A percentile compares a stretch with the other conserved stretches of the same genome.
phyloP scores from a whole-genome alignment of 768 basidiomycete species.

The Lentinula edodes region DNA sequence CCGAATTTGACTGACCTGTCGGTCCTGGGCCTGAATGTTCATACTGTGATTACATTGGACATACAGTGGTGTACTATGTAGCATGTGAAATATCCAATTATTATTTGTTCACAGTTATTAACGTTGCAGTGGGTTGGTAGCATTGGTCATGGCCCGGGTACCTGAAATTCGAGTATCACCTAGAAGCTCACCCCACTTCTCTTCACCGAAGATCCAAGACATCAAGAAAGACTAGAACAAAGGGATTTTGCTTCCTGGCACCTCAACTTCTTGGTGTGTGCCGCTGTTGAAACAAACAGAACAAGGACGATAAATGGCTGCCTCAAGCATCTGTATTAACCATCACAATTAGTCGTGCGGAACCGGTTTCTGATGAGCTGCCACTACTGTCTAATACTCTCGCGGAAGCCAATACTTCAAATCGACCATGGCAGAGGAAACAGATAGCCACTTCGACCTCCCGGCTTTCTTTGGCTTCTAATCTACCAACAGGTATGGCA shows the following conservation, averaged over 20 bases:
- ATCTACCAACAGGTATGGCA: conserved; percentile 58
- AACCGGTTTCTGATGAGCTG: conserved; percentile 21
- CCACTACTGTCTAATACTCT: conserved; percentile 19
- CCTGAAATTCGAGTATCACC: too few species aligned
- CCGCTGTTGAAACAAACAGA: neutral
- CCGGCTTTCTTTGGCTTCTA: conserved; percentile 48
- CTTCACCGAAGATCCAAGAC: too few species aligned
- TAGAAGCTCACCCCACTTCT: too few species aligned
- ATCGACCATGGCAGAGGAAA: conserved; percentile 69
- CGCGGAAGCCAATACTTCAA: conserved; percentile 45
- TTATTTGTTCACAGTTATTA: neutral
- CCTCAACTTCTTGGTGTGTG: too few species aligned
- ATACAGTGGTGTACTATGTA: conserved; percentile 4
- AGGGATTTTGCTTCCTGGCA: too few species aligned
- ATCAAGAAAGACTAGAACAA: too few species aligned
- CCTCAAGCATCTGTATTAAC: conserved; percentile 19
- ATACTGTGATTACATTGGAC: neutral
- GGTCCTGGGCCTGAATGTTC: neutral
- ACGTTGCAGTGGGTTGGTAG: neutral
- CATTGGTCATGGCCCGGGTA: too few species aligned
- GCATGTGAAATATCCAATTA: conserved; percentile 1
- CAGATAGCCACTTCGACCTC: conserved; percentile 55
- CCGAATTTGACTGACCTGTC: conserved; percentile 64
- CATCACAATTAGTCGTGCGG: conserved; percentile 33
- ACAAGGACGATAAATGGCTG: neutral